Evolutionary conservation across 2,329 filamentous ascomycete species (phyloP).

Genomic region (Aspergillus hortae): DNA sequence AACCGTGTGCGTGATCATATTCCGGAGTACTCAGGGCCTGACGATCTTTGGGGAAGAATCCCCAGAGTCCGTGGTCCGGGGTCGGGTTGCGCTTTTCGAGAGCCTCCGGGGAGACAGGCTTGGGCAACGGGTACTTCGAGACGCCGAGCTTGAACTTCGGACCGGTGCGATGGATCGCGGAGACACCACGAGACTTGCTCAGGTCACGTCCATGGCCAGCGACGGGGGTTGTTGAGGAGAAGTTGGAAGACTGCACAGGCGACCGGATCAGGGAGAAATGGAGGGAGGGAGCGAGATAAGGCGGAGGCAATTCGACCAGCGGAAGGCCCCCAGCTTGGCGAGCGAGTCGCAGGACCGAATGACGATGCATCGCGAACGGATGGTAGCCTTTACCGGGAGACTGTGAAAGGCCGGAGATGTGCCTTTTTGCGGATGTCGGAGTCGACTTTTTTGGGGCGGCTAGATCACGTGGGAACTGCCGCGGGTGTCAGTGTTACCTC

Average conservation of each 20-base stretch:
- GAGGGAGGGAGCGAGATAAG: conserved; percentile 43
- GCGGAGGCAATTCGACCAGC: conserved; percentile 39
- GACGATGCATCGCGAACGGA: conserved; percentile 33
- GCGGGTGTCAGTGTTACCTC: not conserved
- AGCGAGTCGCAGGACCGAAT: conserved; percentile 30
- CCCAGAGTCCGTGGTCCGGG: conserved; percentile 82
- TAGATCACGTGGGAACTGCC: conserved; percentile 21
- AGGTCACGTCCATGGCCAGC: conserved; percentile 61
- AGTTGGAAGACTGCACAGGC: conserved; percentile 35
- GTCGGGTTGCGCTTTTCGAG: conserved; percentile 51
- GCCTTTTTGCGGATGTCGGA: conserved; percentile 18
- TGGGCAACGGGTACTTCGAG: conserved; percentile 67
- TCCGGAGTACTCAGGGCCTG: conserved; percentile 68
- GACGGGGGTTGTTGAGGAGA: conserved; percentile 54
- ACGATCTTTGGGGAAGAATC: conserved; percentile 75
- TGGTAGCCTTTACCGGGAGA: conserved; percentile 1
- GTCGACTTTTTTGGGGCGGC: conserved; percentile 15
- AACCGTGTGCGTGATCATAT: conserved; percentile 67
- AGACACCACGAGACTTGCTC: conserved; percentile 78
- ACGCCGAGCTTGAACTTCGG: conserved; percentile 71
- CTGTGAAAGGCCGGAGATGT: conserved; percentile 10
- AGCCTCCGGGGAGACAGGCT: conserved; percentile 61
- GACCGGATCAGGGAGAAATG: conserved; percentile 33
- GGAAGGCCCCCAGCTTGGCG: conserved; percentile 30
- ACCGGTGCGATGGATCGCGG: conserved; percentile 73